Conservation (phyloP, 768 basidiomycete genomes). For the Termitomyces sp. region DNA sequence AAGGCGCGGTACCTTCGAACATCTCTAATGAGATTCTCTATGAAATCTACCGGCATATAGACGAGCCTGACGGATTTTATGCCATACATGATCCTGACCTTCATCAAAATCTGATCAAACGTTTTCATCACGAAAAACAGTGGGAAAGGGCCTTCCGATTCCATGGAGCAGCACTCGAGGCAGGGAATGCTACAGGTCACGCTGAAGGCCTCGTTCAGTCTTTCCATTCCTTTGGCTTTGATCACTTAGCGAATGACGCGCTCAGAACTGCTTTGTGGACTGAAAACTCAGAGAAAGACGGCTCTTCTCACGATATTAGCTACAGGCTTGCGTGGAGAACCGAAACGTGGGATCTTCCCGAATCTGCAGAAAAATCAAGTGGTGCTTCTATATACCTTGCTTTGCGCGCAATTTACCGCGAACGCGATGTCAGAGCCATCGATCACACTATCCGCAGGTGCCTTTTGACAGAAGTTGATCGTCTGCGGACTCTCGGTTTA, state of each 20-base stretch:
- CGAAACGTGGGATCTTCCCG: constrained; percentile 92
- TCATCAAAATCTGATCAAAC: constrained; percentile 74
- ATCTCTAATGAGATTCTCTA: constrained; percentile 72
- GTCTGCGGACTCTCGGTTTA: constrained; percentile 60
- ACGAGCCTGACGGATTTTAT: constrained; percentile 98
- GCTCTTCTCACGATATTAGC: constrained; percentile 43
- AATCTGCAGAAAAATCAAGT: constrained; percentile 41
- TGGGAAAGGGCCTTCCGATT: constrained; percentile 90
- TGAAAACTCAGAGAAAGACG: constrained; percentile 19
- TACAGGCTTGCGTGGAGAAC: constrained; percentile 93
- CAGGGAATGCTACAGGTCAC: constrained; percentile 38
- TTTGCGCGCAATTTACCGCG: constrained; percentile 78
- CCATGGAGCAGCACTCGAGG: constrained; percentile 83
- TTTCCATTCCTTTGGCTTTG: constrained; percentile 88
- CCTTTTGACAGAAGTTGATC: constrained; percentile 57
- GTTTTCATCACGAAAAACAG: constrained; percentile 89
- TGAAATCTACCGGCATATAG: constrained; percentile 91
- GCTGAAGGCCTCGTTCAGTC: constrained; percentile 70
- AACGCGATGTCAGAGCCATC: constrained; percentile 52
- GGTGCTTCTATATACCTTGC: constrained; percentile 71
- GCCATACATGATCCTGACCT: constrained; percentile 80
- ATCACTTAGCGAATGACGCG: constrained; percentile 76
- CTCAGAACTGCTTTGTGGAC: constrained; percentile 41
- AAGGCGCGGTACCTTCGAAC: constrained; percentile 19
- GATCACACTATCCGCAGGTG: constrained; percentile 46